Evolutionary conservation across 495 filamentous ascomycete species (phyloP), one percentile per base, ranked within the genome.

Genomic region (Penicillium egyptiacum): DNA sequence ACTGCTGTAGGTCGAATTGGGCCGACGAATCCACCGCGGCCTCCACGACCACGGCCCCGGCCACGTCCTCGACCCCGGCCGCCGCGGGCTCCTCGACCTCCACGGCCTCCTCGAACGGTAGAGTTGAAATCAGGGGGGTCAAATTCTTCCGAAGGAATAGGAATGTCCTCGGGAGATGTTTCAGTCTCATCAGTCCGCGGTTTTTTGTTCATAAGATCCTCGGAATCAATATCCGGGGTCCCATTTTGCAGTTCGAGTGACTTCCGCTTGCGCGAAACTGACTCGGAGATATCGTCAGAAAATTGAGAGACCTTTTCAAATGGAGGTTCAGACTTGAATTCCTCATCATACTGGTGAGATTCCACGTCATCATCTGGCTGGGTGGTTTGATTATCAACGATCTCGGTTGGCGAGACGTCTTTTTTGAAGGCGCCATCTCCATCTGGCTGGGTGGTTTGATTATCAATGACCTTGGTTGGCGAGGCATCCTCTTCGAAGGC

Each of bases 11-110:
- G 43, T 20, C 63, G 63, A 39, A 58, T 46, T 12, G 66, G 60
- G 4, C 45, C 66, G 9, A 61, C 47, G 9, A 52, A 58, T 1
- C 66, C 70, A 17, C 67, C 71, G 41, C 70, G 69, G 33, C 68
- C 65, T 14, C 71, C 68, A 33, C 68, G 64, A n/a, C 75, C 75
- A 43, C 74, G 73, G 9, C 68, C 72, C 19, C 73, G 66, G 26
- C 71, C 73, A 5, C 73, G 66, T 4, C 54, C 70, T 28, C 74
- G 71, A 16, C 53, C 63, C 3, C 65, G 63, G 40, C 60, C 65
- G 5, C 67, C 64, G 30, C 51, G 56, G 22, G 52, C 57, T 43
- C 70, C 67, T 23, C 70, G 61, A 35, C 71, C 69, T 28, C 72
- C 73, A 44, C 77, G 74, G 39, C 68, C 67, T 58, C 72, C 57